Evolutionary conservation across 2,329 filamentous ascomycete species (phyloP), one percentile per base, ranked within the genome.

Genomic region (Akanthomyces dipterigenus): DNA sequence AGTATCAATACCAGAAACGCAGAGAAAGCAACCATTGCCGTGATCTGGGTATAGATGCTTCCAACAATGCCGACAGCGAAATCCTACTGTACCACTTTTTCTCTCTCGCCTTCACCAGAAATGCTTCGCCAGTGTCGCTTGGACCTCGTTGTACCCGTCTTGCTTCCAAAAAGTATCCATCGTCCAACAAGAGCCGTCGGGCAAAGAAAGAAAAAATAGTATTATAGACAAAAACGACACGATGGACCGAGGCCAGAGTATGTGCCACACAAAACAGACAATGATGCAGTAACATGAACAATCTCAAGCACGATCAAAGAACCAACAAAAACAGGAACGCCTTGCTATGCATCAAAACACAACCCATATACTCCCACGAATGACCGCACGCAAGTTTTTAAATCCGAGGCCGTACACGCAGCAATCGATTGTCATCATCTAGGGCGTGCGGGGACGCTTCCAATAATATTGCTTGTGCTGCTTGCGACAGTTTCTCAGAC

Each of bases 381-480:
- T 2, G 31, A n/a, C 45, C 34, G 53, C 38, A n/a, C 36, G 24
- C 24, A 38, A 22, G 22, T 20, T 20, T 31, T 11, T 14, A 9
- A 5, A 8, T 24, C 12, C 12, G 24, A 24, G 24, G 24, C 36
- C 16, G 20, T 40, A 26, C 18, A 36, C 40, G 31, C 22, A 26
- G 38, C 26, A 42, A 26, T 40, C 16, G 7, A 22, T 8, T 40
- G 31, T 20, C 20, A 6, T 26, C 49, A 6, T 62, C 75, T 67
- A 87, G 54, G 84, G 84, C 16, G 83, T 87, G 66, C 78, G 78
- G 14, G 85, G 85, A 56, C 80, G 78, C 76, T 88, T 88, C 85
- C 85, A 88, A 72, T 85, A 88, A 69, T 88, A 88, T 86, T 88
- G 85, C 85, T 98, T 98, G 76, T 99, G 95, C 72, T 95, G 91